Evolutionary conservation across 805 yeast genomes (phyloP).

Genomic region (Candida anglica): DNA sequence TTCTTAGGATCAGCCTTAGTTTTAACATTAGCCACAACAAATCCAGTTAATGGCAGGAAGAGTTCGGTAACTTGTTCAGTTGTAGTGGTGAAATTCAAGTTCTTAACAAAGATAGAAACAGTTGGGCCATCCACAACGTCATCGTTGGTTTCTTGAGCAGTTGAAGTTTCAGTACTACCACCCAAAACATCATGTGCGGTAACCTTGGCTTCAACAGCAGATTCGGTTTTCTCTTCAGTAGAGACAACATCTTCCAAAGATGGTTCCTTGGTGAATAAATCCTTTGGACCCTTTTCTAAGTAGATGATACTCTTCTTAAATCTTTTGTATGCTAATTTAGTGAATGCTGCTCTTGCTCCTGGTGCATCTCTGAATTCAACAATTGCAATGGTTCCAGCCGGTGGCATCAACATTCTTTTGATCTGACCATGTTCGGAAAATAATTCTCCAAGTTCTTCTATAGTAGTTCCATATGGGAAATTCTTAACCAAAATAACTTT

Average conservation of each 20-base stretch:
- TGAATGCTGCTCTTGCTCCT: conserved; percentile 84
- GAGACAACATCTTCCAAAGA: conserved; percentile 18
- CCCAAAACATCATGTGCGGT: conserved; percentile 44
- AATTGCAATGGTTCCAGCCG: conserved; percentile 93
- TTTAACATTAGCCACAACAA: conserved; percentile 75
- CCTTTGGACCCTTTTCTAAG: conserved; percentile 90
- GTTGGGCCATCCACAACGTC: conserved; percentile 65
- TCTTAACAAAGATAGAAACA: conserved; percentile 86
- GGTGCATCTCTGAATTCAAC: conserved; percentile 82
- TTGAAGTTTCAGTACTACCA: conserved; percentile 7
- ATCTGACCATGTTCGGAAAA: conserved; percentile 79
- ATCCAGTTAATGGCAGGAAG: conserved; percentile 75
- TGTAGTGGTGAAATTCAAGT: conserved; percentile 82
- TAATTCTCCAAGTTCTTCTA: conserved; percentile 75
- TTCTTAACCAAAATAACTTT: conserved; percentile 79
- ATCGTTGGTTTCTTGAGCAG: conserved; percentile 12
- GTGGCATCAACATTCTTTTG: conserved; percentile 84
- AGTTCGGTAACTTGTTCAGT: conserved; percentile 48
- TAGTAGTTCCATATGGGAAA: conserved; percentile 82
- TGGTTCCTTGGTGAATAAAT: conserved; percentile 64
- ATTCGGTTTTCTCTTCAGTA: conserved; percentile 22
- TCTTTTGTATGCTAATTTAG: conserved; percentile 81
- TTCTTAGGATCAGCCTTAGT: conserved; percentile 84
- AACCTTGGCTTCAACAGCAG: conserved; percentile 43
- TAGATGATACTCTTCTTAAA: conserved; percentile 84